Evolutionary conservation across 1,139 yeast genomes (phyloP).

Genomic region (Yamadazyma dushanensis): DNA sequence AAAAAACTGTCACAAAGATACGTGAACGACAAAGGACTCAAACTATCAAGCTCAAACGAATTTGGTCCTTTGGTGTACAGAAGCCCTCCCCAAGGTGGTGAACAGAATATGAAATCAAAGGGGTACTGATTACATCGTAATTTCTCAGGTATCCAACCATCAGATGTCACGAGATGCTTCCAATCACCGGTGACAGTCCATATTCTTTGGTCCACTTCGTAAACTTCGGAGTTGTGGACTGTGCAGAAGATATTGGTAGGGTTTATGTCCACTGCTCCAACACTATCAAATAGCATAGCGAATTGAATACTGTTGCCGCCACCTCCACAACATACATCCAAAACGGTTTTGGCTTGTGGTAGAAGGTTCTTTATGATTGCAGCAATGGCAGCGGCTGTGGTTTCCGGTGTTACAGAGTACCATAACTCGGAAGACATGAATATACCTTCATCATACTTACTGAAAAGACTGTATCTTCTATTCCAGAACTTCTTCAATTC

Average conservation of each 20-base stretch:
- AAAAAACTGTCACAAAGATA: slow-evolving; percentile 43
- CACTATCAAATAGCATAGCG: slow-evolving; percentile 56
- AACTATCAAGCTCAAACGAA: slow-evolving; percentile 42
- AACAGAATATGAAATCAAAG: slow-evolving; percentile 70
- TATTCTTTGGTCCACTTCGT: slow-evolving; percentile 55
- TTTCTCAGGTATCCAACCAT: slow-evolving; percentile 31
- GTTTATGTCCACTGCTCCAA: slow-evolving; percentile 69
- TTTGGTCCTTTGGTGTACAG: slow-evolving; percentile 45
- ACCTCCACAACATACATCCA: slow-evolving; percentile 92
- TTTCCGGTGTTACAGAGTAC: slow-evolving; percentile 92
- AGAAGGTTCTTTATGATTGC: slow-evolving; percentile 41
- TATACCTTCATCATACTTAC: slow-evolving; percentile 67
- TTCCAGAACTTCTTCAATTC: slow-evolving; percentile 57
- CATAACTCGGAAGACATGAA: slow-evolving; percentile 75
- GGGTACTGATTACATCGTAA: slow-evolving; percentile 19
- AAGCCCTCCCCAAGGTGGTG: slow-evolving; percentile 99
- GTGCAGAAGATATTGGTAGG: slow-evolving; percentile 66
- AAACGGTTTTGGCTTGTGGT: slow-evolving; percentile 43
- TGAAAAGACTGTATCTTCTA: slow-evolving; percentile 58
- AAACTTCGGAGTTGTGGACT: slow-evolving; percentile 67
- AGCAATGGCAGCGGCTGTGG: slow-evolving; percentile 65
- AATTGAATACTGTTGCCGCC: slow-evolving; percentile 93
- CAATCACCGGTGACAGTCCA: slow-evolving; percentile 58
- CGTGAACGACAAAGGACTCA: slow-evolving; percentile 54
- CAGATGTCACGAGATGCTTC: slow-evolving; percentile 35